Evolutionary conservation across 2,329 filamentous ascomycete species (phyloP).

Genomic region (Fusarium avenaceum): DNA sequence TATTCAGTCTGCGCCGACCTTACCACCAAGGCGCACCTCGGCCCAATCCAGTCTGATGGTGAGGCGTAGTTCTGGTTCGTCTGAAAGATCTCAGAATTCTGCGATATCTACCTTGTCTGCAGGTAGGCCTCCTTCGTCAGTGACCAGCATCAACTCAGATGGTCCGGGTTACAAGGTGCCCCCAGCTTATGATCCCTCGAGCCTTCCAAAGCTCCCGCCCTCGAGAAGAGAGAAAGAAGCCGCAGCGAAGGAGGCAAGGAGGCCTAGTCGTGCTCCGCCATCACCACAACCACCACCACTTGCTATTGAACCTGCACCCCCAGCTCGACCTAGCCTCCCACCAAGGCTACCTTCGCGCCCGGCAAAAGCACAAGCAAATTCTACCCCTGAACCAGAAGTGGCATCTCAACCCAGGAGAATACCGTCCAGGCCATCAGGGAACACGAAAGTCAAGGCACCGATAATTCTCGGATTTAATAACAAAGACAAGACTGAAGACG

Average conservation of each 20-base stretch:
- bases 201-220: conserved; percentile 70
- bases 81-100: conserved; percentile 68
- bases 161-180: conserved; percentile 64
- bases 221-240: conserved; percentile 66
- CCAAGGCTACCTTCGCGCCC: conserved; percentile 67
- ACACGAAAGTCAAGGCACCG: conserved; percentile 33
- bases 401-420: conserved; percentile 34
- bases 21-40: conserved; percentile 65
- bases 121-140: conserved; percentile 60
- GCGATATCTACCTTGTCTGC: conserved; percentile 67
- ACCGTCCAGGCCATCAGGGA: conserved; percentile 31
- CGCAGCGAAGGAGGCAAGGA: conserved; percentile 47
- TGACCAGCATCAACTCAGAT: conserved; percentile 62
- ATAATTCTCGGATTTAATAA: conserved; percentile 38
- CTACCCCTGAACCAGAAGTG: conserved; percentile 23
- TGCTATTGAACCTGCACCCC: conserved; percentile 49
- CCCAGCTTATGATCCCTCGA: conserved; percentile 68
- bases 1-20: conserved; percentile 58
- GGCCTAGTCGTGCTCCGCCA: conserved; percentile 34
- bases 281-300: conserved; percentile 27
- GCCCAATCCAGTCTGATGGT: conserved; percentile 57
- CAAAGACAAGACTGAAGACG: conserved; percentile 20
- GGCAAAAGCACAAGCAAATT: conserved; percentile 47
- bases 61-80: conserved; percentile 70
- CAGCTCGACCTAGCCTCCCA: conserved; percentile 59